Evolutionary conservation across 345 rosid species (phyloP), one percentile per base, ranked within the genome.

Genomic region (Ailanthus altissimus): DNA sequence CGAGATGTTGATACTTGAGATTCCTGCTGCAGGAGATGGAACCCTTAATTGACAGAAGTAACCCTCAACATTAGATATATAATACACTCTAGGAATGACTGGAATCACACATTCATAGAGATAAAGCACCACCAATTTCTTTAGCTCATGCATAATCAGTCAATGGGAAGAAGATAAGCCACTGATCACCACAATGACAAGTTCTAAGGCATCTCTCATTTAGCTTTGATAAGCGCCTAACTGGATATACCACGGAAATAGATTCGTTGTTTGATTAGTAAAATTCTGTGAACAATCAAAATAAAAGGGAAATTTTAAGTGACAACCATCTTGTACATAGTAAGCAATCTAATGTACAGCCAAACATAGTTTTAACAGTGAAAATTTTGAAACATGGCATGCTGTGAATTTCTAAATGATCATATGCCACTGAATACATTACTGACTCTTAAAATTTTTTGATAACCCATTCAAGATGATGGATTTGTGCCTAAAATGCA

Each of bases 1-100:
- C 97, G 83, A 47, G 98, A 90, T 74, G 76, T 84, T 25, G 77
- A 81, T 40, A 28, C 74, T 71, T 85, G 81, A 66, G 85, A 78
- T 43, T 23, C 89, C 97, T 91, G 87, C 40, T 21, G 21, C 21
- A 59, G 67, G 42, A 49, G 77, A 28, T 23, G 60, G 26, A 74
- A 58, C 40, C 32, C 43, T 45, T 57, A 32, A 40, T 43, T 21
- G 28, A 38, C 11, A 43, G 18, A 36, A 20, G 25, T 38, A 67
- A 28, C 12, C 59, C 47, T 72, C 4, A 38, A 8, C 6, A 42
- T 32, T 32, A 32, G 23, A 50, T 28, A 28, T 8, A 36, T 16
- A 25, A 40, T 45, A 40, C 8, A 40, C 11, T 54, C 5, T n/a
- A 10, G 2, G 11, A 20, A 40, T 68, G 6, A 3, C 20, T 7